Conservation (phyloP, 1,284 basidiomycete species). For the Acaromyces ingoldii region DNA sequence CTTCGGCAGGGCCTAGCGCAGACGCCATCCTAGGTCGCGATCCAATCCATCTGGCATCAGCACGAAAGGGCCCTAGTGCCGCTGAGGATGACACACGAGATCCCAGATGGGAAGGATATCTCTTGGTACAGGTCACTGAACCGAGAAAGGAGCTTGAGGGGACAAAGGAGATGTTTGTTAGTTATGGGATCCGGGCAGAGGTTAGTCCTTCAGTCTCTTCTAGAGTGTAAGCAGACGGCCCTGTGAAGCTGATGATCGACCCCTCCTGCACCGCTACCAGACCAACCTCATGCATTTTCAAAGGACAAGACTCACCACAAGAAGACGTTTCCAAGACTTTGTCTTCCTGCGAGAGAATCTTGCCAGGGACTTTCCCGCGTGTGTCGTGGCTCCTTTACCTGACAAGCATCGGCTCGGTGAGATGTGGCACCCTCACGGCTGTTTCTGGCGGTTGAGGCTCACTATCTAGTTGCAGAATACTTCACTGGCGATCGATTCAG, state of each 20-base stretch:
- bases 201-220: constrained; percentile 55
- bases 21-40: constrained; percentile 14
- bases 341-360: constrained; percentile 86
- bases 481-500: constrained; percentile 95
- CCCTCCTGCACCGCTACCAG: constrained; percentile 53
- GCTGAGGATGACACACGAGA: background rate
- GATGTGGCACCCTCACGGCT: background rate
- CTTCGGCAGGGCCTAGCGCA: constrained; percentile 12
- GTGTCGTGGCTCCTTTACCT: constrained; percentile 89
- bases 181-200: constrained; percentile 84
- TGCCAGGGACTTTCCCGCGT: constrained; percentile 86
- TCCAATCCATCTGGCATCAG: constrained; percentile 4
- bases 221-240: background rate
- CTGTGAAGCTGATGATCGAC: too few species aligned
- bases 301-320: constrained; percentile 61
- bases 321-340: constrained; percentile 94
- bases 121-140: constrained; percentile 71
- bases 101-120: constrained; percentile 35
- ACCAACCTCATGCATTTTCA: constrained; percentile 72
- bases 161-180: constrained; percentile 84
- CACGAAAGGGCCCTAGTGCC: constrained; percentile 2
- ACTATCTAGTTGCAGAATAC: too few species aligned
- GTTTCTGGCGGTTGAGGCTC: too few species aligned
- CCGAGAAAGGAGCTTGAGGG: constrained; percentile 92
- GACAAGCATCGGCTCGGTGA: constrained; percentile 85